Percentiles rank a stretch among this genome's conserved stretches.
phyloP scores from a whole-genome alignment of 495 filamentous ascomycete species.

The Penicillium lividum region DNA sequence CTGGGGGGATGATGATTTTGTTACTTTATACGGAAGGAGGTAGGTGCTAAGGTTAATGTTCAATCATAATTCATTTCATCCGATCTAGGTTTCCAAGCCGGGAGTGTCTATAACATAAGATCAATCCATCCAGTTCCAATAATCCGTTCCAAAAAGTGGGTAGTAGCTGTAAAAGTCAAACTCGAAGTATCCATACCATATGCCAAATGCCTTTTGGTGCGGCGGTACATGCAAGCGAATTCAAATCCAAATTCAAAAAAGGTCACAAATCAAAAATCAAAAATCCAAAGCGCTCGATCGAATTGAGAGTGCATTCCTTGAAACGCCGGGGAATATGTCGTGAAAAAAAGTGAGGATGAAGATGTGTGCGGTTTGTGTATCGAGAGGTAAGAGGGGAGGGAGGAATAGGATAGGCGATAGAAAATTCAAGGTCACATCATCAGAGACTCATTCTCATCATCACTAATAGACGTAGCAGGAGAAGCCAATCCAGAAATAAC shows the following conservation, averaged over 20 bases:
- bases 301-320: background rate
- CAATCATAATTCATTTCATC: conserved; percentile 14
- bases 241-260: background rate
- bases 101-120: conserved; percentile 3
- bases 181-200: background rate
- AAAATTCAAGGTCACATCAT: conserved; percentile 12
- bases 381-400: background rate
- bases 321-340: conserved; percentile 5
- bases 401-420: background rate
- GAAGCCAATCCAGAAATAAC: conserved; percentile 37
- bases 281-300: conserved; percentile 13
- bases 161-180: background rate
- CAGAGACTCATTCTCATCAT: conserved; percentile 24
- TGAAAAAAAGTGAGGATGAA: background rate
- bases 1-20: background rate
- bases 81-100: conserved; percentile 6
- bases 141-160: too few relatives aligned
- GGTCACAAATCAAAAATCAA: background rate
- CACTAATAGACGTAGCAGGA: conserved; percentile 34
- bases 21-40: background rate
- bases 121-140: background rate
- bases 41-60: background rate
- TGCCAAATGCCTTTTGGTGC: background rate
- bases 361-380: background rate
- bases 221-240: conserved; percentile 2